Base-by-base conservation (phyloP, 768 basidiomycete genomes). In the Artomyces pyxidatus region DNA sequence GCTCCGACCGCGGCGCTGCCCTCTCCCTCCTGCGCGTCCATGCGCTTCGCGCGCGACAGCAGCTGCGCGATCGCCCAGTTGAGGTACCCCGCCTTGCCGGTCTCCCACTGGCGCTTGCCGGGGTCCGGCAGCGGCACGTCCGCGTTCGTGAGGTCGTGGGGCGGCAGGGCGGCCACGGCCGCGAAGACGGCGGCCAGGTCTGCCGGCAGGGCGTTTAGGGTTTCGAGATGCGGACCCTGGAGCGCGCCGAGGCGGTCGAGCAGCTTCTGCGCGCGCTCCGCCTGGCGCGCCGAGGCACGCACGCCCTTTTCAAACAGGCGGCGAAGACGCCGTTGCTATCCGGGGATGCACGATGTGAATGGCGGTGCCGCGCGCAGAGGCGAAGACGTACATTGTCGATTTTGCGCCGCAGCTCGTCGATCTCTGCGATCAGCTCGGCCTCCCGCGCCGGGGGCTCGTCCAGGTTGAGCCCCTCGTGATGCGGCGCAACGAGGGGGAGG, bases 101-200 rank as follows among this genome's bases (percentile, higher is more conserved):
- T 76, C 66, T 91, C 87, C 88, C 89, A 92, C 9, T 75, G 75
- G 35, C 81, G 76, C 61, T 87, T 87, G 0, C 85, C 81, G 0
- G 81, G 77, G 49, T 81, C 77, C 3, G 71, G 58, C 22, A 68
- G 60, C 3, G 60, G 53, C 16, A 48, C 22, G 16, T 47, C 53
- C 3, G 51, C 47, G n/a, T 52, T 48, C 19, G 45, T n/a, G 17
- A 53, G 54, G 32, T 59, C 61, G 44, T 61, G 41, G 2, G 57
- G 56, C 2, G 81, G 76, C 5, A 86, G 70, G 0, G 72, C 65
- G 4, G 73, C 71, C n/a, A 75, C 68, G 6, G 68, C 64, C 7
- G 59, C 61, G 65, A 76, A 74, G 76, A 82, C 67, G 26, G 58
- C 51, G 35, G 64, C 57, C 57, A 78, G 58, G 49, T 71, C 63